phyloP scores from a whole-genome alignment of 2,329 filamentous ascomycete species.

The Colletotrichum sp. region DNA sequence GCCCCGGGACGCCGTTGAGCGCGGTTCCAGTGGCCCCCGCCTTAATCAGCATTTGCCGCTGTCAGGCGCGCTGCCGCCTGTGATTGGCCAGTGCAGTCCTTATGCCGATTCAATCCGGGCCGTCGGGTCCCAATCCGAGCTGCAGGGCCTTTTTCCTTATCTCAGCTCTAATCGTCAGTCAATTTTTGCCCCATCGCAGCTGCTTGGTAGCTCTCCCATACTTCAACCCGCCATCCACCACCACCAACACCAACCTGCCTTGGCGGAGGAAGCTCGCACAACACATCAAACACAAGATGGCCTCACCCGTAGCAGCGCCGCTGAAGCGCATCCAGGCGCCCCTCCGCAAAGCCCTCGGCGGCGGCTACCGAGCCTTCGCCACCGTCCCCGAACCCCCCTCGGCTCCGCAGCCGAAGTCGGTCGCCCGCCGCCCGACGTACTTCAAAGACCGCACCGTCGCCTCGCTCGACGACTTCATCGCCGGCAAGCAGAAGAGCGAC shows the following conservation, averaged over 20 bases:
- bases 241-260: not conserved
- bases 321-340: slow-evolving; percentile 48
- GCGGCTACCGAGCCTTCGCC: slow-evolving; percentile 46
- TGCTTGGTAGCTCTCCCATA: not conserved
- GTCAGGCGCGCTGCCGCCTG: not conserved
- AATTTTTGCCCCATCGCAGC: slow-evolving; percentile 13
- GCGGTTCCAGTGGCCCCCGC: not conserved
- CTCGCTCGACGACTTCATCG: slow-evolving; percentile 64
- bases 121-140: not conserved
- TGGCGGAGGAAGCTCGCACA: not conserved
- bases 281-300: slow-evolving; percentile 32
- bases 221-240: not conserved
- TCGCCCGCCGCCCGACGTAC: slow-evolving; percentile 52
- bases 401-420: slow-evolving; percentile 21
- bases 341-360: slow-evolving; percentile 44
- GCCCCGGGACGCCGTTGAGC: slow-evolving; percentile 7
- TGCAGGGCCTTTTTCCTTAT: slow-evolving; percentile 10
- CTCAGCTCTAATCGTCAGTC: not conserved
- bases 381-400: slow-evolving; percentile 41
- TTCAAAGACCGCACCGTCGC: slow-evolving; percentile 65
- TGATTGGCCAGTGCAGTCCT: not conserved
- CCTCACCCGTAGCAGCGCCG: slow-evolving; percentile 38
- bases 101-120: slow-evolving; percentile 24
- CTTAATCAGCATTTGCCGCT: slow-evolving; percentile 12
- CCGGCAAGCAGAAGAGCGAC: slow-evolving; percentile 20